phyloP scores from a whole-genome alignment of 805 yeast species.

The Ogataea paradorogensis region DNA sequence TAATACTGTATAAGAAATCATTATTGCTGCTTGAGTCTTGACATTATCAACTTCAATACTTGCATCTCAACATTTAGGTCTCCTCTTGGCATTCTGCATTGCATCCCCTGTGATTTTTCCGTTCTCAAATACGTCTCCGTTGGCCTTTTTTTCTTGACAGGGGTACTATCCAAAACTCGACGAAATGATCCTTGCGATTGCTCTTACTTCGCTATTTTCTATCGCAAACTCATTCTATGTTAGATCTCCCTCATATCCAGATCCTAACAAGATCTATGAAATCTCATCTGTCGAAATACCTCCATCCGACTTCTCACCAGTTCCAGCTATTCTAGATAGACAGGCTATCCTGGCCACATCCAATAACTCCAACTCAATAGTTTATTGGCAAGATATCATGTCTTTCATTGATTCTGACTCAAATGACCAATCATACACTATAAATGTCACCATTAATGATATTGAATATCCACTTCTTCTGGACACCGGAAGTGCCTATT shows the following conservation, averaged over 20 bases:
- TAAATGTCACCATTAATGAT: slow-evolving; percentile 39
- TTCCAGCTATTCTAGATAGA: not conserved
- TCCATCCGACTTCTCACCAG: slow-evolving; percentile 4
- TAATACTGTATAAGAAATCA: not conserved
- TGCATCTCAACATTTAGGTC: not conserved
- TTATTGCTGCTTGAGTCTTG: not conserved
- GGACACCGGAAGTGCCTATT: slow-evolving; percentile 64
- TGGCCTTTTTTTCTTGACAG: not conserved
- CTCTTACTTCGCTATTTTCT: not conserved
- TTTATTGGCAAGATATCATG: slow-evolving; percentile 22
- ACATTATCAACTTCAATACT: not conserved
- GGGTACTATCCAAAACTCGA: not conserved
- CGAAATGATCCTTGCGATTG: not conserved
- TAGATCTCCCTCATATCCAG: slow-evolving; percentile 3
- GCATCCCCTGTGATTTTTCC: not conserved
- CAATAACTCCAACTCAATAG: slow-evolving; percentile 3
- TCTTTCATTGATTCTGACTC: slow-evolving; percentile 26
- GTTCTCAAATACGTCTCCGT: too few species aligned
- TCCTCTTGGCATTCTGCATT: not conserved
- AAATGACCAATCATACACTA: slow-evolving; percentile 35
- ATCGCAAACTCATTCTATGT: slow-evolving; percentile 5
- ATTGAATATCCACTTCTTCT: slow-evolving; percentile 49
- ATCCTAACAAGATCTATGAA: slow-evolving; percentile 22
- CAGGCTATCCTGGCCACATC: slow-evolving; percentile 9
- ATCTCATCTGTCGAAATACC: slow-evolving; percentile 10